Base-by-base conservation (phyloP, 2,329 filamentous ascomycete species). In the Talaromyces sp. region DNA sequence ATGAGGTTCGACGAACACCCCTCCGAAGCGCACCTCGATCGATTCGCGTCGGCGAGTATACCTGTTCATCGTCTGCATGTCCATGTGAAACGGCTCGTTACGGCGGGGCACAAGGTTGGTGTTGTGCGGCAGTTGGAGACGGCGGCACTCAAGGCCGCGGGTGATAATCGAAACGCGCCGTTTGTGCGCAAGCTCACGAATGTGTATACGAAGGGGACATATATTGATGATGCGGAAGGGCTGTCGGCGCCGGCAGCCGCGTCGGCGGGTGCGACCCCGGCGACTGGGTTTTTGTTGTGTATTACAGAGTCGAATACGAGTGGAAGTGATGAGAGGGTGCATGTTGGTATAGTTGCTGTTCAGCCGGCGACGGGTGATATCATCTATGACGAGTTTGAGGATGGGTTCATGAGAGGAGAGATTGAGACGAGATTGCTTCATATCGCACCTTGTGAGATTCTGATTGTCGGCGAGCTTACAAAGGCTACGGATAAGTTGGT, bases 161-260 rank as follows among this genome's bases (percentile, higher is more conserved):
- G 95, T 53, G 93, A 97, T 75, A 99, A 98, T 77, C 88, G 92
- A 65, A 97, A 97, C 74, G 87, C 93, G 0, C 93, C 95, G 0
- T 99, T 99, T 72, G 87, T 92, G 43, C 88, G 95, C 40, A 95
- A 96, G 72, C 87, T 99, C 72, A 98, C 95, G 17, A 97, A 96
- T 73, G 84, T 99, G 6, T 99, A 99, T 79, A 99, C 95, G 8
- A 99, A 98, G 77, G 95, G 93, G 51, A 99, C 95, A 2, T 99
- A 98, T 72, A 90, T 99, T 65, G 95, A 98, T 73, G 95, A 99
- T 75, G 85, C 91, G 10, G 94, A 95, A 68, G 92, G 92, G 29
- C 78, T 97, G 5, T 90, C 91, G 61, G 71, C 80, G 64, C 72
- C 82, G 72, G 70, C 80, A 68, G 82, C 85, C 45, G 84, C 88